These are phyloP conservation scores for Neocatenulostroma microsporum DNA, from an alignment of 2,329 filamentous ascomycete species.

Conservation along the genomic window DNA sequence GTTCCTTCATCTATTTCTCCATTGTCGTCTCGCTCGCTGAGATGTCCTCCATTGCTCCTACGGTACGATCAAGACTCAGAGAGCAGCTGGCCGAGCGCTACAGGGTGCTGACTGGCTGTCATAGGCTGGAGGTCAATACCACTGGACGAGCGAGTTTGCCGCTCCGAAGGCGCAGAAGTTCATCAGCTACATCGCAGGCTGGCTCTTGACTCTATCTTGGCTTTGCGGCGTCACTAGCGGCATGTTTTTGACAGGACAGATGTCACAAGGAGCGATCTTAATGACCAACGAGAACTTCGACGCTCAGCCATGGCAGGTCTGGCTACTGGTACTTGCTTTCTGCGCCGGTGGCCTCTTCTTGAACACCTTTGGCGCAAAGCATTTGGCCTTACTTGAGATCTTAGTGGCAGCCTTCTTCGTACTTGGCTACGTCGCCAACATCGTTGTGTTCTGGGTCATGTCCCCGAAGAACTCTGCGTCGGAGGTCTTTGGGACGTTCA, in stretches of 20 bases:
- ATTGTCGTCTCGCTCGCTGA: slow-evolving; percentile 25
- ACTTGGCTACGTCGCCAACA: slow-evolving; percentile 45
- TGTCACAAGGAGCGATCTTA: slow-evolving; percentile 14
- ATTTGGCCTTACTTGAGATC: slow-evolving; percentile 42
- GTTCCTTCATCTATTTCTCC: slow-evolving; percentile 23
- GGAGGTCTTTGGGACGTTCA: slow-evolving; percentile 35
- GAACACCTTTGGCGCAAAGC: slow-evolving; percentile 38
- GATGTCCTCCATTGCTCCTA: slow-evolving; percentile 30
- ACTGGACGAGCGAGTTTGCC: slow-evolving; percentile 33
- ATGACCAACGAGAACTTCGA: slow-evolving; percentile 8
- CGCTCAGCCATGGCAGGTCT: slow-evolving; percentile 36
- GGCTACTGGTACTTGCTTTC: slow-evolving; percentile 13
- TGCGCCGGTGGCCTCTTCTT: slow-evolving; percentile 24
- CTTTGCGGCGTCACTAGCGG: slow-evolving; percentile 9
- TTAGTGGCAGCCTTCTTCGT: slow-evolving; percentile 44
- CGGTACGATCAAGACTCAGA: no score
- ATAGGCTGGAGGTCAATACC: slow-evolving; percentile 2
- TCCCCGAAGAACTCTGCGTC: slow-evolving; percentile 3
- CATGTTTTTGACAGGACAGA: slow-evolving; percentile 11
- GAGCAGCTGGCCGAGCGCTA: no score
- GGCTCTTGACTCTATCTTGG: slow-evolving; percentile 15
- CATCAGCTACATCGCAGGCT: slow-evolving; percentile 32
- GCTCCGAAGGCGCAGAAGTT: slow-evolving; percentile 33
- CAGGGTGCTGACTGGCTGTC: no score
- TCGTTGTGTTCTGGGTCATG: slow-evolving; percentile 38